phyloP scores from a whole-genome alignment of 176 grass and related monocot genomes.

The Hordeum vulgare region MorexV3_pseudomolecules_assembly NC_058523.1:48087703-48088202 shows the following conservation, averaged over 20 bases:
- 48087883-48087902: not conserved
- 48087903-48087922: not conserved
- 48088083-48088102: not conserved
- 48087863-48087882: not conserved
- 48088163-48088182: not conserved
- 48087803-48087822: not conserved
- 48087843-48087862: not conserved
- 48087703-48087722: not conserved
- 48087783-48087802: not conserved
- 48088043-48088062: not conserved
- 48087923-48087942: not conserved
- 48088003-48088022: not conserved
- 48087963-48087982: not conserved
- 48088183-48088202: not conserved
- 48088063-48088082: not conserved
- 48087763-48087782: not conserved
- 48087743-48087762: not conserved
- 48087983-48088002: not conserved
- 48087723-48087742: not conserved
- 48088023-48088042: accelerated
- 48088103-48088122: not conserved
- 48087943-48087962: not conserved
- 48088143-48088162: not conserved
- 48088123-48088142: not conserved
- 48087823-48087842: not conserved